Base-by-base conservation (phyloP, 192 early-diverging fungal species). In the Chytriomyces hyalinus region DNA sequence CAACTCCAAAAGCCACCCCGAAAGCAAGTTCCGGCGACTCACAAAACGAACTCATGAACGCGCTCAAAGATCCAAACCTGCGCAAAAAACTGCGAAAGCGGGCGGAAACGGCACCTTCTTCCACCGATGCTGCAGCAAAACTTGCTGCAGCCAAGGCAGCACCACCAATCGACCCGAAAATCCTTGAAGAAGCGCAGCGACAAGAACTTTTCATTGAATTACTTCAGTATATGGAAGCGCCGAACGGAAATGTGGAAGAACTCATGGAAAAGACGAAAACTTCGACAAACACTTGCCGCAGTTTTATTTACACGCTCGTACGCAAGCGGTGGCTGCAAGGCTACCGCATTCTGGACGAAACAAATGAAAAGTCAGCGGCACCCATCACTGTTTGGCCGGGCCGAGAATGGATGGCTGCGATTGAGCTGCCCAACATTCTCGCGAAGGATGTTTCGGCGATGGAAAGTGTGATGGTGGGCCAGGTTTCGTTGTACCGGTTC, bases 161-260 rank as follows among this genome's bases (percentile, higher is more conserved):
- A 46, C 9, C 65, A 6, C 59, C 67, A 11, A 15, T 28, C 15
- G 65, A 65, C 15, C n/a, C 47, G 13, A 68, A 77, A 47, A 36
- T 24, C 57, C 48, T 44, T 3, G 61, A 63, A 5, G 84, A 76
- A 48, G 65, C 68, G 20, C 78, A 83, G 50, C 72, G 80, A 47
- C 77, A 84, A 62, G 82, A 86, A 15, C 71, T 84, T 15, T 82
- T 87, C 49, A 84, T 86, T 15, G 87, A 88, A 72, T 73, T 88
- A 68, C 62, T 88, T 17, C 85, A 85, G n/a, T 88, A 83, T 68
- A 88, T 88, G 87, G 83, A 88, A 68, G 82, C 87, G n/a, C 85
- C 87, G n/a, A 82, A 82, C 63, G 87, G 87, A 17, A 83, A 80
- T 67, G 75, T 88, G 9, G 83, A 85, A 71, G 87, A 88, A 61